Conservation (phyloP, 306 rosid genomes). For the Sindora glabra region DNA sequence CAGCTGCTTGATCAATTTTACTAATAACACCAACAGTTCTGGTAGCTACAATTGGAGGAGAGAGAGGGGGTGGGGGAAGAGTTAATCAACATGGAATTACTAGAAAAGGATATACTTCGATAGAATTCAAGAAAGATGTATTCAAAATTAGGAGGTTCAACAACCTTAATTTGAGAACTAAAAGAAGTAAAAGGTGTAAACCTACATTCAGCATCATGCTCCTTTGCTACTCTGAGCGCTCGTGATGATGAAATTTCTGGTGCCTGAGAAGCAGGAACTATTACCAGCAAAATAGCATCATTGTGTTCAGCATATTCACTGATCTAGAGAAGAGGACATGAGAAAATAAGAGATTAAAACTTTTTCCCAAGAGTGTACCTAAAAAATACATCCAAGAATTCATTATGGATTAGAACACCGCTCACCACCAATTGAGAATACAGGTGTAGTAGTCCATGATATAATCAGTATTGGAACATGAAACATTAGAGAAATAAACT, state of each 20-base stretch:
- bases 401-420: not conserved
- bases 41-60: constrained; percentile 65
- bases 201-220: constrained; percentile 83
- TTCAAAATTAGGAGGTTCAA: not conserved
- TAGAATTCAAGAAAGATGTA: constrained; percentile 1
- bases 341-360: constrained; percentile 23
- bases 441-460: not conserved
- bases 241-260: constrained; percentile 85
- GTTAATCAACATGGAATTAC: too few relatives aligned
- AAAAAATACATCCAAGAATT: constrained; percentile 11
- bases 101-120: not conserved
- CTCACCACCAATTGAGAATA: constrained; percentile 3
- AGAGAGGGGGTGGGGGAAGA: too few relatives aligned
- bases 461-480: not conserved
- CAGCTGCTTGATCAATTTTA: constrained; percentile 91
- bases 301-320: constrained; percentile 90
- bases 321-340: constrained; percentile 44
- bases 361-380: constrained; percentile 14
- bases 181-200: not conserved
- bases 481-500: constrained; percentile 1
- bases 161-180: not conserved
- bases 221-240: constrained; percentile 81
- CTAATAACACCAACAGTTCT: constrained; percentile 94
- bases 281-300: constrained; percentile 78
- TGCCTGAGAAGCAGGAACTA: constrained; percentile 90